Base-by-base conservation (phyloP, 139 green algal genomes). In the Chlamydomonas eustigma region DNA sequence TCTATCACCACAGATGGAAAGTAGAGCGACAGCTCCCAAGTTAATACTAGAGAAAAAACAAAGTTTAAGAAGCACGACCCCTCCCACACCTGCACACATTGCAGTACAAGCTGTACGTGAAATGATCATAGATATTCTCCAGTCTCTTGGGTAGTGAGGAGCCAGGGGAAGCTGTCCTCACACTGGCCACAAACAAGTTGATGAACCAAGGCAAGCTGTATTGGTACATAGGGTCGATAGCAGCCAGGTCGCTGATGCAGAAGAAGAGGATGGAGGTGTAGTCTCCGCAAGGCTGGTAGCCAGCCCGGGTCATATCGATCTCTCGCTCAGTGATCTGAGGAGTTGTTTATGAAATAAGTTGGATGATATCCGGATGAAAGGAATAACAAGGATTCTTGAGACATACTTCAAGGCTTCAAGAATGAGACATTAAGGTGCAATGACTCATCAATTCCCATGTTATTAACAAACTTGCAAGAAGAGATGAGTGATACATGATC, bases 221-320 rank as follows among this genome's bases (percentile, higher is more conserved):
- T 82, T 94, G 90, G 82, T 93, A 93, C 89, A 93, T 93, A 78
- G 88, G 87, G 80, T 93, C 87, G 44, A 92, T 87, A 65, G 79
- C 70, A 6, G 84, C 84, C 66, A 84, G 77, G 77, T 87, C 85
- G 0, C 80, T 88, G 76, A 92, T 92, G 78, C 84, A 90, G 84
- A 94, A 94, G 81, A 94, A 94, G 31, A 94, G 85, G 73, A 88
- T 86, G n/a, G 85, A 88, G 28, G 85, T 84, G 79, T 92, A 92
- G 34, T 88, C 87, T 18, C 87, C 90, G 67, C 84, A 90, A 0
- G 88, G 87, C 76, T 88, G 86, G 88, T 94, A 94, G 31, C 78
- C 81, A 0, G 74, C 82, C 33, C 90, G 82, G 1, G 90, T 86
- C 28, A 37, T 37, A 73, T 94, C 90, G 78, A 94, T 94, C 79